Evolutionary conservation across 768 basidiomycete species (phyloP).

Genomic region (Tylopilus felleus): DNA sequence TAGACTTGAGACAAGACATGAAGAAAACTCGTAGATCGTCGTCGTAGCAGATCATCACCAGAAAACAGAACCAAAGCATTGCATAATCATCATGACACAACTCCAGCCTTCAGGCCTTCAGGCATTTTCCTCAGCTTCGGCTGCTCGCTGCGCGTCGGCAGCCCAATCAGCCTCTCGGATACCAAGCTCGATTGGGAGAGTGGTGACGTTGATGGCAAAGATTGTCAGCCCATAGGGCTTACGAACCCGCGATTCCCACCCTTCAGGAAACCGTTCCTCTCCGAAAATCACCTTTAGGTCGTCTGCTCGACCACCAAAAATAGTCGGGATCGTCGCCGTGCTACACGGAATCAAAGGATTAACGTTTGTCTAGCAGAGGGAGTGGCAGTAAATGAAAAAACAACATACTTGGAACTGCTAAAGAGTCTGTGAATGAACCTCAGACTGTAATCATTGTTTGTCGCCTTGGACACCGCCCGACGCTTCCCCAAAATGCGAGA

Average conservation of each 20-base stretch:
- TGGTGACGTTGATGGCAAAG: conserved; percentile 43
- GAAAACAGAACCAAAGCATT: not conserved
- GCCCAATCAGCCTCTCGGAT: conserved; percentile 19
- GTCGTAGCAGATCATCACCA: too few relatives aligned
- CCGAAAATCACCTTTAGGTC: conserved; percentile 55
- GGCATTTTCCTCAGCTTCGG: not conserved
- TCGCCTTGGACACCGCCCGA: conserved; percentile 49
- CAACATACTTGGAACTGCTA: conserved; percentile 60
- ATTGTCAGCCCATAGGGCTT: conserved; percentile 59
- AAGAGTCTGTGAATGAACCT: conserved; percentile 54
- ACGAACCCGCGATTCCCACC: conserved; percentile 63
- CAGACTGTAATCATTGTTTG: conserved; percentile 57
- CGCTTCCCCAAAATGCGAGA: conserved; percentile 57
- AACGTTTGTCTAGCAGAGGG: not conserved
- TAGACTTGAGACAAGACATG: too few relatives aligned
- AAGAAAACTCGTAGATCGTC: too few relatives aligned
- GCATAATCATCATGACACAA: not conserved
- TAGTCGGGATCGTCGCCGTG: conserved; percentile 53
- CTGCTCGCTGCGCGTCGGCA: not conserved
- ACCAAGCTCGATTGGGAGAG: conserved; percentile 9
- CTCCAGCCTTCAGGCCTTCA: too few relatives aligned
- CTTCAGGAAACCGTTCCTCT: conserved; percentile 68
- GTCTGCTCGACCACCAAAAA: conserved; percentile 44
- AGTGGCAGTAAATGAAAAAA: not conserved
- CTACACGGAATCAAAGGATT: conserved; percentile 31